phyloP scores from a whole-genome alignment of 2,329 filamentous ascomycete species.

The Fusarium poae region DNA sequence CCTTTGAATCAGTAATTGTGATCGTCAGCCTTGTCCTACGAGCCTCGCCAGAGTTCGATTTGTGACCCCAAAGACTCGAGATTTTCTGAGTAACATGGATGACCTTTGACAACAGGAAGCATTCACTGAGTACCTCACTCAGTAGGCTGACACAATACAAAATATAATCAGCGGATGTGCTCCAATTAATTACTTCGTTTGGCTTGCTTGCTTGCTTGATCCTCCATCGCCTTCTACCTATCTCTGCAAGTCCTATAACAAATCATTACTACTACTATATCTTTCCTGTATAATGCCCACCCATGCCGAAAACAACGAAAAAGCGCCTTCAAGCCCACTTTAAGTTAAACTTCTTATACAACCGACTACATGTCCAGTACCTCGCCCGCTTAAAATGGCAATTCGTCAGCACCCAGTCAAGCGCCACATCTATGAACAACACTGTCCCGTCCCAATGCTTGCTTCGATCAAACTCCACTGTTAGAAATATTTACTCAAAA shows the following conservation, averaged over 20 bases:
- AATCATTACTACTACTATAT: conserved; percentile 49
- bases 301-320: conserved; percentile 39
- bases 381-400: conserved; percentile 22
- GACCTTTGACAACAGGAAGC: background rate
- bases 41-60: conserved; percentile 32
- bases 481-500: conserved; percentile 6
- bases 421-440: conserved; percentile 35
- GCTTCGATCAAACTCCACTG: conserved; percentile 19
- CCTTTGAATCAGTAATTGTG: background rate
- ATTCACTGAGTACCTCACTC: too few species aligned
- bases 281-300: conserved; percentile 44
- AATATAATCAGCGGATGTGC: conserved; percentile 22
- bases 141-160: background rate
- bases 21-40: conserved; percentile 39
- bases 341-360: conserved; percentile 42
- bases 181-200: conserved; percentile 43
- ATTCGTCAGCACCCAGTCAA: conserved; percentile 23
- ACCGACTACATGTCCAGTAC: conserved; percentile 32
- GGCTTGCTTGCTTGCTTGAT: conserved; percentile 15
- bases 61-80: conserved; percentile 31
- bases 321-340: conserved; percentile 26
- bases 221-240: background rate
- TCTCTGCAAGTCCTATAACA: conserved; percentile 23
- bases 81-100: conserved; percentile 19
- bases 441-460: conserved; percentile 23